A percentile compares a stretch with the other conserved stretches of the same genome.
phyloP scores from a whole-genome alignment of 306 rosid species.

The Lablab purpureus region DNA sequence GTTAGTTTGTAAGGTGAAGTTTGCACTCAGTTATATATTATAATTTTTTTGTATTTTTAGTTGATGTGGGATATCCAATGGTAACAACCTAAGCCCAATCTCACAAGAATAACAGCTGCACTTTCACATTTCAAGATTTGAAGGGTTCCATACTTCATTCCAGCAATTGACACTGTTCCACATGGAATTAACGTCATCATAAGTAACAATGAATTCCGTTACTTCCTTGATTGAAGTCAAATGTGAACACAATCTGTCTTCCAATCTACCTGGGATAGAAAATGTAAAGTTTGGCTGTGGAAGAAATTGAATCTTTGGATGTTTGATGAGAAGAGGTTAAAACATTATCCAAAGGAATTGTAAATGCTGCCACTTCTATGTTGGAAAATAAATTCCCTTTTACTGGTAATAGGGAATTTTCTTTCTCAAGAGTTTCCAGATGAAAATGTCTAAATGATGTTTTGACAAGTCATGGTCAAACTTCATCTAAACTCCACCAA shows the following conservation, averaged over 20 bases:
- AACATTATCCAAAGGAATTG: not conserved
- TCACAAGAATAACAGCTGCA: not conserved
- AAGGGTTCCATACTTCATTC: not conserved
- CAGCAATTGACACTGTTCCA: not conserved
- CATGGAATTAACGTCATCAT: not conserved
- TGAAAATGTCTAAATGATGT: not conserved
- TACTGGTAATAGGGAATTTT: not conserved
- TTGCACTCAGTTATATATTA: too few relatives aligned
- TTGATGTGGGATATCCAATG: too few relatives aligned
- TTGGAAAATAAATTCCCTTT: not conserved
- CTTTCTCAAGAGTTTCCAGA: not conserved
- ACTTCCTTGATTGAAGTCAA: constrained; percentile 25
- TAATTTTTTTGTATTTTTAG: too few relatives aligned
- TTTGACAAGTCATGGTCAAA: not conserved
- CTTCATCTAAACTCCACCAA: not conserved
- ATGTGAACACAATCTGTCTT: constrained; percentile 23
- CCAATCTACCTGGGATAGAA: not conserved
- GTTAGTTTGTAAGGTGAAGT: too few relatives aligned
- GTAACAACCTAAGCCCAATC: too few relatives aligned
- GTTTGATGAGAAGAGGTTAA: not conserved
- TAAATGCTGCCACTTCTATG: not conserved
- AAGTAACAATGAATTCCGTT: not conserved
- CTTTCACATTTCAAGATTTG: not conserved
- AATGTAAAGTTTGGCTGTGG: not conserved
- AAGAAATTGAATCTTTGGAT: not conserved